A percentile compares a stretch with the other conserved stretches of the same genome.
These are phyloP conservation scores for Cystofilobasidium capitatum DNA, from an alignment of 768 basidiomycete species.

Conservation along the genomic window DNA sequence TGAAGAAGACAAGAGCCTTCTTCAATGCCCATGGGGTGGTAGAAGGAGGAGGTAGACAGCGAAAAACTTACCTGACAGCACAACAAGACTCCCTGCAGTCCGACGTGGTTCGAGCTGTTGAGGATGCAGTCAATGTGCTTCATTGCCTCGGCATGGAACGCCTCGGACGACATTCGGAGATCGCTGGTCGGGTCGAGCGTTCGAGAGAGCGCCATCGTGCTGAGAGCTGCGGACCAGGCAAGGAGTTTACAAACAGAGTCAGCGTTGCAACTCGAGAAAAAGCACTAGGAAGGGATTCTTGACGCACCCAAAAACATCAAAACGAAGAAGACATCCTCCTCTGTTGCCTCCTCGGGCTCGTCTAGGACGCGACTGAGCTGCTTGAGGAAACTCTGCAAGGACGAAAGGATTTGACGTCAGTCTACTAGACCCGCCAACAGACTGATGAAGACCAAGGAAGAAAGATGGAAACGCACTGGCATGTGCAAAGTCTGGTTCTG, in stretches of 20 bases:
- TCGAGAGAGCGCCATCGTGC: slow-evolving; percentile 40
- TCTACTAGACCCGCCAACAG: neutral
- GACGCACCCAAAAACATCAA: slow-evolving; percentile 40
- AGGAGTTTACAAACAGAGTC: neutral
- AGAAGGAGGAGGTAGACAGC: neutral
- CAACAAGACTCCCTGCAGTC: slow-evolving; percentile 39
- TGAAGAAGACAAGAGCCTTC: slow-evolving; percentile 24
- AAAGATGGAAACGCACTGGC: slow-evolving; percentile 29
- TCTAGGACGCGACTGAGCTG: slow-evolving; percentile 35
- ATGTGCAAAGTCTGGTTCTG: slow-evolving; percentile 41
- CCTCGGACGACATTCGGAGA: slow-evolving; percentile 39
- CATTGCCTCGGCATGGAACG: slow-evolving; percentile 41
- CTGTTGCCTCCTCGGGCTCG: slow-evolving; percentile 35
- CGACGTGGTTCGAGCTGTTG: slow-evolving; percentile 38
- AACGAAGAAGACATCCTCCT: slow-evolving; percentile 40
- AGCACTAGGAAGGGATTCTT: neutral
- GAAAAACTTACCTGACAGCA: slow-evolving; percentile 21
- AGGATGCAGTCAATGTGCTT: slow-evolving; percentile 41
- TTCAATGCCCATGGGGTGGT: too few relatives aligned
- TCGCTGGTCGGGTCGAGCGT: slow-evolving; percentile 41
- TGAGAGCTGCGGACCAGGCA: slow-evolving; percentile 31
- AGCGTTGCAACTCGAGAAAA: neutral
- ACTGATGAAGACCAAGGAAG: neutral
- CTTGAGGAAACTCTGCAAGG: slow-evolving; percentile 30
- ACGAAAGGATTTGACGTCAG: neutral